These are phyloP conservation scores for Kockiozyma suomiensis DNA, from an alignment of 805 yeast species.

Conservation along the genomic window DNA sequence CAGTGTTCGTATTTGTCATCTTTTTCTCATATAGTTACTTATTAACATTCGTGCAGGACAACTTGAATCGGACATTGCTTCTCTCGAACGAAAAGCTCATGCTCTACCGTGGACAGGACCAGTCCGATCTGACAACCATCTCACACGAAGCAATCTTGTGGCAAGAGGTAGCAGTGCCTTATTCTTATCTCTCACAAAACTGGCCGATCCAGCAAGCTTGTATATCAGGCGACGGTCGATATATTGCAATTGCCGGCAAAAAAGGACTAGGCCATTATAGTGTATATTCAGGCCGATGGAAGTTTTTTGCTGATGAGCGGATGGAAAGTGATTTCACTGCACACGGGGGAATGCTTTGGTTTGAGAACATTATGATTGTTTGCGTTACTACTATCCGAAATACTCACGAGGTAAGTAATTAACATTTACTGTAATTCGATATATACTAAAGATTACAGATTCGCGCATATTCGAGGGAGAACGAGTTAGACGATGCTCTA, in stretches of 20 bases:
- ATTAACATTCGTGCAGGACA: slow-evolving; percentile 35
- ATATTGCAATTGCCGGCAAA: slow-evolving; percentile 55
- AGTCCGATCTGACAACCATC: slow-evolving; percentile 46
- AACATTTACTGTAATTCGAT: not conserved
- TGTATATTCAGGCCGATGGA: slow-evolving; percentile 51
- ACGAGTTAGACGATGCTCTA: slow-evolving; percentile 41
- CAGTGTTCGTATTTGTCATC: slow-evolving; percentile 4
- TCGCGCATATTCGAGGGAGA: slow-evolving; percentile 45
- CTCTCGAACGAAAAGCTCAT: slow-evolving; percentile 47
- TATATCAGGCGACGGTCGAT: slow-evolving; percentile 53
- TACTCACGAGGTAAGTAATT: slow-evolving; percentile 24
- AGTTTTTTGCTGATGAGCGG: slow-evolving; percentile 45
- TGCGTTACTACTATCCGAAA: slow-evolving; percentile 39
- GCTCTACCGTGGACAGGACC: slow-evolving; percentile 53
- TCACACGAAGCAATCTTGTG: slow-evolving; percentile 51
- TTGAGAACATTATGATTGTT: slow-evolving; percentile 43
- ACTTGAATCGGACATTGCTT: slow-evolving; percentile 50
- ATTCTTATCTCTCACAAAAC: slow-evolving; percentile 50
- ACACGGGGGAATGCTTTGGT: slow-evolving; percentile 47
- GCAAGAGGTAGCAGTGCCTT: slow-evolving; percentile 52
- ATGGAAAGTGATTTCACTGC: slow-evolving; percentile 43
- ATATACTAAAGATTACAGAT: slow-evolving; percentile 34
- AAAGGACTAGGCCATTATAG: slow-evolving; percentile 51
- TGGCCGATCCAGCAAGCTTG: slow-evolving; percentile 49
- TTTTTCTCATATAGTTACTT: not conserved